Base-by-base conservation (phyloP, 768 basidiomycete genomes). In the Leccinum fibrillosum region DNA sequence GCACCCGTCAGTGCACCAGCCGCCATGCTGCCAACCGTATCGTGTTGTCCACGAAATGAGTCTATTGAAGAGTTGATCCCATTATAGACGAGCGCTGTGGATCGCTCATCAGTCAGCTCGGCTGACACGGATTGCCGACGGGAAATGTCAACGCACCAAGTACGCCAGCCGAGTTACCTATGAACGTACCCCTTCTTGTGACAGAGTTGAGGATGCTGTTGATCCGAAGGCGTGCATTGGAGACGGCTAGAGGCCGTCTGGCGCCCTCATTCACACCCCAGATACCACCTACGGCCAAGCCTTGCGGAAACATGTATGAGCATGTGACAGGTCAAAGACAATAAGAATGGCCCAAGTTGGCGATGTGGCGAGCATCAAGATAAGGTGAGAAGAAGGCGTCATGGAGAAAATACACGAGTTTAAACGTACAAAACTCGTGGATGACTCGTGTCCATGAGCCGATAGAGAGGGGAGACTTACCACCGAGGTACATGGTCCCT, bases 261-360 rank as follows among this genome's bases (percentile, higher is more conserved):
- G 92, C 84, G 68, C 97, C 97, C 81, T 98, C 96, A 69, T 92
- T 89, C 69, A 98, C 76, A 62, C 97, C 97, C 94, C 96, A 98
- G 68, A 86, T 76, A 69, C 96, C 97, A 72, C 97, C 97, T 75
- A 95, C 80, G 70, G 89, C 88, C 76, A 98, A 85, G 74, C 97
- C 96, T 98, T 78, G 58, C 74, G 75, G 77, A 78, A 78, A 77
- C 70, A 72, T 74, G 74, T 66, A 78, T 86, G 82, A 85, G 75
- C 86, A 88, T 90, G 85, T 89, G 88, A 90, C 83, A 82, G 77
- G 64, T 56, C 62, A 68, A 88, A 80, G 80, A 92, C 90, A 90
- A 90, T 91, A 90, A 86, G 84, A 74, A 76, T 73, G 74, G 70
- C 78, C 78, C 80, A 83, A 82, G 80, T 80, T 78, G 81, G 80